Conservation (phyloP, 2,329 filamentous ascomycete genomes). For the Fusarium hainanense region DNA sequence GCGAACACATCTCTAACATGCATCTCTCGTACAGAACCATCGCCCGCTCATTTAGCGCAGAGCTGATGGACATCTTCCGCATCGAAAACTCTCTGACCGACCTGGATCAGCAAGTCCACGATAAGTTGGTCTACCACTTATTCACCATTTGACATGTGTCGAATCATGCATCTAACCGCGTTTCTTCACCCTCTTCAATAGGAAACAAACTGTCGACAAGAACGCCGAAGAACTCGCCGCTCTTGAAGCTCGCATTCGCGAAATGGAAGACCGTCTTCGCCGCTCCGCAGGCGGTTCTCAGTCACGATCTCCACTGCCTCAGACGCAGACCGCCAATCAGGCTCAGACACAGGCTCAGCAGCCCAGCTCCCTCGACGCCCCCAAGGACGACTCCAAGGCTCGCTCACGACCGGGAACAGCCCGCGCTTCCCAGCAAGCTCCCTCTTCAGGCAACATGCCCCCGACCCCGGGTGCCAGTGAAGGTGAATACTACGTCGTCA, state of each 20-base stretch:
- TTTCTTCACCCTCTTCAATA: constrained; percentile 52
- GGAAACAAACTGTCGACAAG: constrained; percentile 80
- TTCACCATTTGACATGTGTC: constrained; percentile 4
- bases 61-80: constrained; percentile 89
- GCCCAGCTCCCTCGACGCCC: constrained; percentile 32
- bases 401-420: constrained; percentile 66
- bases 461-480: constrained; percentile 71
- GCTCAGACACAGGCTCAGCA: constrained; percentile 34
- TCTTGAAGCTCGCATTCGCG: constrained; percentile 84
- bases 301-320: constrained; percentile 36
- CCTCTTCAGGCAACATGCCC: constrained; percentile 67
- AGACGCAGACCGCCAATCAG: constrained; percentile 31
- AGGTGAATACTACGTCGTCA: constrained; percentile 66
- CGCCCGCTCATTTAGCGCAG: constrained; percentile 85
- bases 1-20: constrained; percentile 23
- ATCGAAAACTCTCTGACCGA: constrained; percentile 82
- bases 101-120: constrained; percentile 78
- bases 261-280: constrained; percentile 83
- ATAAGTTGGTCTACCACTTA: constrained; percentile 72
- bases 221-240: constrained; percentile 85
- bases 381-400: constrained; percentile 51
- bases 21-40: constrained; percentile 71
- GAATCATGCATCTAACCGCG: constrained; percentile 16
- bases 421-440: constrained; percentile 62
- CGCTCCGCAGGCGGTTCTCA: constrained; percentile 40